Evolutionary conservation across 352 stramenopile genomes (phyloP).

Genomic region (Pythium aphanidermatum): DNA sequence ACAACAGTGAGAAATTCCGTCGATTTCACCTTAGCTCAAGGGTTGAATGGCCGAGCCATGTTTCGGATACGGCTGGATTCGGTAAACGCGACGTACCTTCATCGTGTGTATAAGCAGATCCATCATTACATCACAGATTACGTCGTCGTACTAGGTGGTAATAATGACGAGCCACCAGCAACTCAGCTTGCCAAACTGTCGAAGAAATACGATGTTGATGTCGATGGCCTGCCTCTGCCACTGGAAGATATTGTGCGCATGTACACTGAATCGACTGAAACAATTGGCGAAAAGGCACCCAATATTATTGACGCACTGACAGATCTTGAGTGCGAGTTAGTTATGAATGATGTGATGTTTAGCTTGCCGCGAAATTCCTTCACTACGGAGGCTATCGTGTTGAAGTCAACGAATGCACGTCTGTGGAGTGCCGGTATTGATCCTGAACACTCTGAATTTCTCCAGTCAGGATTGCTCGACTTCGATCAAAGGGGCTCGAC

Average conservation of each 20-base stretch:
- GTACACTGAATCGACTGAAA: constrained; percentile 17
- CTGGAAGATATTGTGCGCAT: constrained; percentile 23
- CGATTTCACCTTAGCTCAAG: constrained; percentile 34
- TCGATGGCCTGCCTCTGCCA: constrained; percentile 15
- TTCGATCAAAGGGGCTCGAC: constrained; percentile 35
- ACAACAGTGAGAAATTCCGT: constrained; percentile 39
- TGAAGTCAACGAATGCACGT: constrained; percentile 66
- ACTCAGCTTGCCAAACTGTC: constrained; percentile 7
- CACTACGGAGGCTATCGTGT: constrained; percentile 62
- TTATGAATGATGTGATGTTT: constrained; percentile 80
- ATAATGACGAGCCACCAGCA: background rate
- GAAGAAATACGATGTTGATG: constrained; percentile 17
- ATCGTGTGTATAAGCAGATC: constrained; percentile 85
- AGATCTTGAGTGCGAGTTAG: constrained; percentile 58
- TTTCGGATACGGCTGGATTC: constrained; percentile 56
- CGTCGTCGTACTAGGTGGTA: constrained; percentile 9
- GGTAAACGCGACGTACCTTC: constrained; percentile 74
- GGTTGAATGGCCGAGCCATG: background rate
- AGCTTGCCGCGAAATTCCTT: constrained; percentile 75
- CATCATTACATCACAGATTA: constrained; percentile 70
- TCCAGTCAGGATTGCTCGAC: constrained; percentile 66
- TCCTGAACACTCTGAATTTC: constrained; percentile 56
- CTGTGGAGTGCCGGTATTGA: constrained; percentile 70
- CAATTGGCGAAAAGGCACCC: background rate
- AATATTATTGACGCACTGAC: no score